phyloP scores from a whole-genome alignment of 2,329 filamentous ascomycete genomes.

The Cladosporium sphaerospermum region DNA sequence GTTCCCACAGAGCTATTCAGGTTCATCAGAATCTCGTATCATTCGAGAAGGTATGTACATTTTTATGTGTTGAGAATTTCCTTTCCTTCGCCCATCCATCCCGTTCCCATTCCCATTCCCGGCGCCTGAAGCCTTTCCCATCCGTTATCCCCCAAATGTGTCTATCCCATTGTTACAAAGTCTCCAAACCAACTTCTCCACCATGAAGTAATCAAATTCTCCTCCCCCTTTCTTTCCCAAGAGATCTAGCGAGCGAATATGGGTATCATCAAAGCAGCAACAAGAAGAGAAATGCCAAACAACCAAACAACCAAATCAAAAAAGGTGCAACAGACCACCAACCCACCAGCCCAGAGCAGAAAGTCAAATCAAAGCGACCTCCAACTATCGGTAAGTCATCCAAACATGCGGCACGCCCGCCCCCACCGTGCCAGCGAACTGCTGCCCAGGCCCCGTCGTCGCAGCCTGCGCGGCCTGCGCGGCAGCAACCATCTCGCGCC shows the following conservation, averaged over 20 bases:
- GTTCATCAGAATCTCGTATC: too few species aligned
- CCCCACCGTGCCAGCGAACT: conserved; percentile 27
- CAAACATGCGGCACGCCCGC: conserved; percentile 20
- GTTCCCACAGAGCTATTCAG: too few species aligned
- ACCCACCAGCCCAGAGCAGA: too few species aligned
- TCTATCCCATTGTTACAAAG: neutral
- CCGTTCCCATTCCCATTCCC: neutral
- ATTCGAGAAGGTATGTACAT: neutral
- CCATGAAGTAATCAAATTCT: too few species aligned
- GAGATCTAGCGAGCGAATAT: conserved; percentile 16
- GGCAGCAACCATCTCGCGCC: conserved; percentile 38
- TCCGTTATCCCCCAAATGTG: neutral
- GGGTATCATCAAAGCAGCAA: conserved; percentile 18
- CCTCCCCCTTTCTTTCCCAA: too few species aligned
- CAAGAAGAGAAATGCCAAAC: neutral
- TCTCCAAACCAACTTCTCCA: neutral
- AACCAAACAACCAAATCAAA: neutral
- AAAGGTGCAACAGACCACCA: neutral
- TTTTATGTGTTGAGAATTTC: neutral
- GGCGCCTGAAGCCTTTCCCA: neutral
- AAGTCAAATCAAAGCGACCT: too few species aligned
- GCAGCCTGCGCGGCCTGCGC: conserved; percentile 18
- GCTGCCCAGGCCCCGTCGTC: conserved; percentile 13
- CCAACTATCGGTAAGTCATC: conserved; percentile 15
- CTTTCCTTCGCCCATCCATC: neutral